A percentile compares a stretch with the other conserved stretches of the same genome.
phyloP scores from a whole-genome alignment of 139 green algal species.

The Picochlorum sp. region DNA sequence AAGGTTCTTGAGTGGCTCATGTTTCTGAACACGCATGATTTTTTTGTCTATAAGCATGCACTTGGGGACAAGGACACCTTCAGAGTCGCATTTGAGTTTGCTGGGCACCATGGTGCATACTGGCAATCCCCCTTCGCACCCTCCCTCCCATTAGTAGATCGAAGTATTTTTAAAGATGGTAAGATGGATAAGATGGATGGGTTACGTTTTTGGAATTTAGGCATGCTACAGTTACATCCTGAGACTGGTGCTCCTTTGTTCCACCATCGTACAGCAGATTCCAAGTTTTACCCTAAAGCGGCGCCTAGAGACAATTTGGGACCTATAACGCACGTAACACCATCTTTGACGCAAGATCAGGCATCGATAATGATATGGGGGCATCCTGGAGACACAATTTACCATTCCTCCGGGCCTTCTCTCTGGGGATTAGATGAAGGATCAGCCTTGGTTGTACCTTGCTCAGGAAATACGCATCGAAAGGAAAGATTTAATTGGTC shows the following conservation, averaged over 20 bases:
- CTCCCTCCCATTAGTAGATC: too few relatives aligned
- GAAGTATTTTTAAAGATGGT: too few relatives aligned
- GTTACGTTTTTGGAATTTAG: not conserved
- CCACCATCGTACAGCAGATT: not conserved
- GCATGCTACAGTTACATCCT: not conserved
- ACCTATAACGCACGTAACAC: not conserved
- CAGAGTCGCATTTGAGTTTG: slow-evolving; percentile 21
- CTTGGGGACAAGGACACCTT: slow-evolving; percentile 31
- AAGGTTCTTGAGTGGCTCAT: slow-evolving; percentile 28
- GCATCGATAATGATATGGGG: not conserved
- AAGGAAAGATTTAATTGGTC: too few relatives aligned
- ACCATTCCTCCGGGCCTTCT: too few relatives aligned
- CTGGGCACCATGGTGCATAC: too few relatives aligned
- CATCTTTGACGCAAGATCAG: not conserved
- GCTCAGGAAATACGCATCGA: too few relatives aligned
- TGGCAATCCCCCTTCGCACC: too few relatives aligned
- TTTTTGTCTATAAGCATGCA: slow-evolving; percentile 5
- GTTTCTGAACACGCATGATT: slow-evolving; percentile 22
- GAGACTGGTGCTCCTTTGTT: not conserved
- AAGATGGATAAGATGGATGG: too few relatives aligned
- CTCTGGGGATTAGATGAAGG: too few relatives aligned
- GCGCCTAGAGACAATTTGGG: not conserved
- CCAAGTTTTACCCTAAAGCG: not conserved
- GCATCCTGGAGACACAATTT: not conserved
- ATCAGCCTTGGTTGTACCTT: too few relatives aligned